Base-by-base conservation (phyloP, 1,284 basidiomycete genomes). In the Apiotrichum mycotoxinovorans region DNA sequence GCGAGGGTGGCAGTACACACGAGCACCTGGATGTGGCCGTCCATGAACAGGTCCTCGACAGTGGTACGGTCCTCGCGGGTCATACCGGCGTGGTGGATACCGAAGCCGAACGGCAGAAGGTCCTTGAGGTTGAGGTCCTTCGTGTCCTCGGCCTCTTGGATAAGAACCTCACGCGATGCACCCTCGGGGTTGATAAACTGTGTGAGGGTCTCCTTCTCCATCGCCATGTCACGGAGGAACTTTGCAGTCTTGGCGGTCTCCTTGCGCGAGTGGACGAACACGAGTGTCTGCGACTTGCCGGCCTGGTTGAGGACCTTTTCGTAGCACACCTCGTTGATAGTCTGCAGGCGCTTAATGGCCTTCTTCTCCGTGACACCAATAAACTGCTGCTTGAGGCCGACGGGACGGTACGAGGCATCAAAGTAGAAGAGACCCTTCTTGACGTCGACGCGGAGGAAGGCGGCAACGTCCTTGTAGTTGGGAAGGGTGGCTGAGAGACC, bases 61-160 rank as follows among this genome's bases (percentile, higher is more conserved):
- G 92, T 83, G 15, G 85, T 86, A 72, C 96, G 87, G 67, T 98
- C 95, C 62, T 91, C 90, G 58, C 92, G 82, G n/a, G 85, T 84
- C 93, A 99, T 96, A 41, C 96, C 95, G n/a, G 96, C 96, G 69
- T 98, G 96, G 75, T 98, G 96, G 58, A 98, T 96, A 59, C 87
- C 95, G 66, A 98, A 96, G 1, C 96, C 95, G 66, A 98, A 99
- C 0, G 94, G 94, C 25, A 99, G 80, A 0, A 98, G 79, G 66
- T 98, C 96, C 70, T 87, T 85, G 53, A 98, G 78, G 70, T 94
- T 89, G 8, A 83, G 71, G 68, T 98, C 93, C 68, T 87, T 88
- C 48, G 90, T 89, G 54, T 89, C 87, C 55, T 85, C 85, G 10
- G 88, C 85, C 71, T 97, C 93, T 64, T 88, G 85, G 5, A 86